phyloP scores from a whole-genome alignment of 805 yeast genomes.

The Pichia thaimueangensis region DNA sequence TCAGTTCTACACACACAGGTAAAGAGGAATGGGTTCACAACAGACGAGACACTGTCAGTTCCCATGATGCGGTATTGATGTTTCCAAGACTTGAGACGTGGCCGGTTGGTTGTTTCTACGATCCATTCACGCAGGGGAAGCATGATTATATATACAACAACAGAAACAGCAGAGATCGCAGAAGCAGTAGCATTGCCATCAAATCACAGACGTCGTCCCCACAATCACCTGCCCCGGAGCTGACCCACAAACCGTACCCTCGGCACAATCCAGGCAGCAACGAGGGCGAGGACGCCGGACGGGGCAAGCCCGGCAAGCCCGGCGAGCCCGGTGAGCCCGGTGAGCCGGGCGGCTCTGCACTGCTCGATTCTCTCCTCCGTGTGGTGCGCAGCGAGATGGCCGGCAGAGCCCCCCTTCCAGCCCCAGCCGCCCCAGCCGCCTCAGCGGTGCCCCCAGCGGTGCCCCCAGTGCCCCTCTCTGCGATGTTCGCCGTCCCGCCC shows the following conservation, averaged over 20 bases:
- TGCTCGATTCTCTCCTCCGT: background rate
- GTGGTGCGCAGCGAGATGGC: conserved; percentile 1
- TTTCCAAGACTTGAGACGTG: background rate
- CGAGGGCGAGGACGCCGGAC: too few species aligned
- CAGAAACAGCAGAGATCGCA: too few species aligned
- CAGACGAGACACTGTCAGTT: too few species aligned
- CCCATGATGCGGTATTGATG: background rate
- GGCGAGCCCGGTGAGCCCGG: background rate
- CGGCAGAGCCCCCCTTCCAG: background rate
- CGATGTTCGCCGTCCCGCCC: background rate
- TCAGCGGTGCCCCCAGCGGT: background rate
- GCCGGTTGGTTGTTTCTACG: too few species aligned
- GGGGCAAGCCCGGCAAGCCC: background rate
- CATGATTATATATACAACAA: too few species aligned
- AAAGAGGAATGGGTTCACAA: too few species aligned
- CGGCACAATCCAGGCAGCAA: background rate
- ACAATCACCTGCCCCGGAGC: too few species aligned
- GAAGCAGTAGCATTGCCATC: too few species aligned
- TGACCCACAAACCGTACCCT: too few species aligned
- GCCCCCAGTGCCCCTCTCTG: conserved; percentile 2
- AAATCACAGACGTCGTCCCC: too few species aligned
- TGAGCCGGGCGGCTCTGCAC: background rate
- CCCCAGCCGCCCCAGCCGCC: background rate
- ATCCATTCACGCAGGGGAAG: too few species aligned
- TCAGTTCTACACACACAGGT: too few species aligned